A percentile compares a stretch with the other conserved stretches of the same genome.
Evolutionary conservation across 805 yeast species (phyloP).

Genomic region (Candida stauntonica): DNA sequence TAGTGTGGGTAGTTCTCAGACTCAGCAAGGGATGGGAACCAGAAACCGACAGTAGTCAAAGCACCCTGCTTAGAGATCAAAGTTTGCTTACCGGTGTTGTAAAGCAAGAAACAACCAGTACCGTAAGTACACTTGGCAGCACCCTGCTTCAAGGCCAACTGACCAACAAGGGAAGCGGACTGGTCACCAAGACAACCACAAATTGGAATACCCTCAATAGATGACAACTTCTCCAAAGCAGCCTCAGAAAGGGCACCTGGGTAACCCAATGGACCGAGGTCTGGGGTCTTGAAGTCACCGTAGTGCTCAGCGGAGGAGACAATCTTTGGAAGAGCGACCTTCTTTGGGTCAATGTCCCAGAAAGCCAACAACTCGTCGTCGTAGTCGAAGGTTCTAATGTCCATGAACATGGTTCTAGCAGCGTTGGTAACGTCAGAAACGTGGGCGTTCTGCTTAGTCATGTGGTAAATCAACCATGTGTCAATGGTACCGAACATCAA

Average conservation of each 20-base stretch:
- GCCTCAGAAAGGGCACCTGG: slow-evolving; percentile 46
- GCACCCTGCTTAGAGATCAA: slow-evolving; percentile 76
- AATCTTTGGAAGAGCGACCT: slow-evolving; percentile 68
- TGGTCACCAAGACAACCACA: slow-evolving; percentile 94
- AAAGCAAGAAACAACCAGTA: slow-evolving; percentile 88
- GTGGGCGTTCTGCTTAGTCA: slow-evolving; percentile 65
- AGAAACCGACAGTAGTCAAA: slow-evolving; percentile 83
- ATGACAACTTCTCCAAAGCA: slow-evolving; percentile 44
- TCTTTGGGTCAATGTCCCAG: slow-evolving; percentile 72
- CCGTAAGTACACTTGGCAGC: slow-evolving; percentile 95
- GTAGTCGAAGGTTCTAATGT: slow-evolving; percentile 68
- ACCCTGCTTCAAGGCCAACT: slow-evolving; percentile 77
- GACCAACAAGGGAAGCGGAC: slow-evolving; percentile 90
- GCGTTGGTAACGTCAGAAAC: slow-evolving; percentile 91
- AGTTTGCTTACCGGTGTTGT: slow-evolving; percentile 76
- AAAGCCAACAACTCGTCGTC: slow-evolving; percentile 71
- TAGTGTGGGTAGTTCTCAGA: slow-evolving; percentile 59
- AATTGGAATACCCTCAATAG: slow-evolving; percentile 63
- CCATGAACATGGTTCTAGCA: slow-evolving; percentile 85
- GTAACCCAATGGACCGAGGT: slow-evolving; percentile 46
- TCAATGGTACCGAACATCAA: slow-evolving; percentile 93
- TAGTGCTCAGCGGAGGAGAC: slow-evolving; percentile 73
- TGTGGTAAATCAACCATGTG: slow-evolving; percentile 85
- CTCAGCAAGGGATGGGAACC: slow-evolving; percentile 65
- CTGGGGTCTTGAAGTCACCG: slow-evolving; percentile 67